Conservation (phyloP, 1,139 yeast genomes). For the Blastobotrys malaysiensis region DNA sequence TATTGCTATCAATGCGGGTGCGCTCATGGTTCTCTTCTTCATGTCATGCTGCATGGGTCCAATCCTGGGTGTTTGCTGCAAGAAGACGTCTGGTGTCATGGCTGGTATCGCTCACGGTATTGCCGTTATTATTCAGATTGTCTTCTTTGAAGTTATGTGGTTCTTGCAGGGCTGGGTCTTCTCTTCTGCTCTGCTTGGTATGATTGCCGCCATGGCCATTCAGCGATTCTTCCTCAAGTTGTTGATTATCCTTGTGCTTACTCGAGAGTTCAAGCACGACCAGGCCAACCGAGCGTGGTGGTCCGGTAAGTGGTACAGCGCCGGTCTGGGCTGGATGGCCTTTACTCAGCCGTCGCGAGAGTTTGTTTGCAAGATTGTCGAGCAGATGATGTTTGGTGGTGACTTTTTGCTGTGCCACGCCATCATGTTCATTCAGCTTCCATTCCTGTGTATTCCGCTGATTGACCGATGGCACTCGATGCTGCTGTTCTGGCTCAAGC, state of each 20-base stretch:
- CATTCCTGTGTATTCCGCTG: constrained; percentile 77
- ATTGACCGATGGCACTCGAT: constrained; percentile 98
- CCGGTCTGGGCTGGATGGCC: constrained; percentile 93
- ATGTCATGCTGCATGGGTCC: constrained; percentile 98
- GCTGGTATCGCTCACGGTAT: constrained; percentile 97
- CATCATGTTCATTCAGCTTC: constrained; percentile 82
- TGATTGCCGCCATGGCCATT: constrained; percentile 75
- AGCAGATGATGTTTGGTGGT: constrained; percentile 93
- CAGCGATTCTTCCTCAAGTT: constrained; percentile 87
- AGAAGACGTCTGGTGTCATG: constrained; percentile 94
- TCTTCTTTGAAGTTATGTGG: constrained; percentile 95
- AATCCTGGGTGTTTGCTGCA: constrained; percentile 88
- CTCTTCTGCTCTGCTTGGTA: constrained; percentile 81
- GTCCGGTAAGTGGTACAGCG: constrained; percentile 99
- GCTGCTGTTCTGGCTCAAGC: constrained; percentile 98
- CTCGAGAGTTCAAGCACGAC: constrained; percentile 97
- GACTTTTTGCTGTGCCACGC: constrained; percentile 92
- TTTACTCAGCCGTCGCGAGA: constrained; percentile 96
- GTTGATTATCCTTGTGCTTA: constrained; percentile 70
- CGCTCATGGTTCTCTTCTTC: constrained; percentile 53
- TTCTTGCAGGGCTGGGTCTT: constrained; percentile 90
- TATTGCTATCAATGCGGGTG: constrained; percentile 82
- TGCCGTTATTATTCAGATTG: constrained; percentile 78
- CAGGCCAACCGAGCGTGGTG: constrained; percentile 97
- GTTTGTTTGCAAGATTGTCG: constrained; percentile 88